Percentiles rank a stretch among this genome's conserved stretches.
Evolutionary conservation across 345 rosid species (phyloP).

Genomic region (Nasturtium officinale): DNA sequence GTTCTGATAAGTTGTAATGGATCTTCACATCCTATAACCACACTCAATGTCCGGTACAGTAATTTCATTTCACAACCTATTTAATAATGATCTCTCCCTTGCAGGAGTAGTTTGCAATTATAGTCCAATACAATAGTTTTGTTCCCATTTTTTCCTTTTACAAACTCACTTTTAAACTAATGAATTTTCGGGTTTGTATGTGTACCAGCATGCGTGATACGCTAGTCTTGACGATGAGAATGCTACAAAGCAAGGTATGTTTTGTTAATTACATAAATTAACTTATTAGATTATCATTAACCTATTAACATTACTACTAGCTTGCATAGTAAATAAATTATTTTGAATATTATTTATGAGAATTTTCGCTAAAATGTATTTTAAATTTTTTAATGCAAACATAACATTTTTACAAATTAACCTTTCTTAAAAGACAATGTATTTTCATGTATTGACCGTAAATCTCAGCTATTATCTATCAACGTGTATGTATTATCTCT

Average conservation of each 20-base stretch:
- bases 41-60: slow-evolving; percentile 61
- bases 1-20: slow-evolving; percentile 77
- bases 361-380: background rate
- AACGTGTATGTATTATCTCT: too few relatives aligned
- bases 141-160: background rate
- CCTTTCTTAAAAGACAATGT: background rate
- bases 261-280: slow-evolving; percentile 7
- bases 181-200: slow-evolving; percentile 7
- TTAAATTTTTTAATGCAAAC: background rate
- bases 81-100: background rate
- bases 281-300: background rate
- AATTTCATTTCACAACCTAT: background rate
- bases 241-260: slow-evolving; percentile 75
- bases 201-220: slow-evolving; percentile 70
- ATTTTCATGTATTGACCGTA: background rate
- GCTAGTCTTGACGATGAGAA: slow-evolving; percentile 68
- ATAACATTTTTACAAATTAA: background rate
- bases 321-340: background rate
- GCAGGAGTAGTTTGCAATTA: background rate
- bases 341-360: background rate
- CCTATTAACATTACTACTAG: background rate
- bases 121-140: background rate
- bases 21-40: slow-evolving; percentile 69
- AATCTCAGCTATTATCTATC: background rate
- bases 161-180: background rate